Base-by-base conservation (phyloP, 306 rosid genomes). In the Mimosa pudica region DNA sequence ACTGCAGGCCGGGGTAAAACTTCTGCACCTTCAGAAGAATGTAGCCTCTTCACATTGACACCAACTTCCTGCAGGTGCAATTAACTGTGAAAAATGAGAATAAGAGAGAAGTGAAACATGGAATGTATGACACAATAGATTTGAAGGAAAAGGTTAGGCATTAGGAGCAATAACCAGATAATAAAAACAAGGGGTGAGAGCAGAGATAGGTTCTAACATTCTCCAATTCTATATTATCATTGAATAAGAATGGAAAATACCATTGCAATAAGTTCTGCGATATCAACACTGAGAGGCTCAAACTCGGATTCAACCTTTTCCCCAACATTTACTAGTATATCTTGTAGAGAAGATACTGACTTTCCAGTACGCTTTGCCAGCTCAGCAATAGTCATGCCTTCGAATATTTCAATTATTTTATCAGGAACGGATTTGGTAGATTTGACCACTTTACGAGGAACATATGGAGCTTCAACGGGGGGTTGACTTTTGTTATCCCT, bases 241-340 rank as follows among this genome's bases (percentile, higher is more conserved):
- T 45, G 60, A 86, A 70, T 17, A 13, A 73, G 82, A 81, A 79
- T 48, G 63, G 70, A 70, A 66, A 72, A 72, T 94, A 94, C 98
- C 98, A 94, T 91, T 77, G 95, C 92, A 64, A 81, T 88, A 77
- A 94, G 89, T 89, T 95, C 98, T 1, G 89, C 82, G 48, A 92
- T 71, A 57, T 95, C 98, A 20, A 92, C 76, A 77, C 89, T 79
- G 77, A 95, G 96, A 52, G 93, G 87, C 78, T 91, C 96, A 90
- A 91, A 92, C 90, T 92, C 98, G 13, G 98, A 89, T 81, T 80
- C 86, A 87, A 89, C 77, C 77, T 90, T 91, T 89, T 95, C 98
- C 79, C 97, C 97, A 24, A 95, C 89, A 79, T 85, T 89, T 48
- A 84, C 67, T 62, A 95, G 97, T 79, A 91, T 82, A 75, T 86